A percentile compares a stretch with the other conserved stretches of the same genome.
These are phyloP conservation scores for Cystofilobasidium ferigula DNA, from an alignment of 768 basidiomycete species.

Conservation along the genomic window DNA sequence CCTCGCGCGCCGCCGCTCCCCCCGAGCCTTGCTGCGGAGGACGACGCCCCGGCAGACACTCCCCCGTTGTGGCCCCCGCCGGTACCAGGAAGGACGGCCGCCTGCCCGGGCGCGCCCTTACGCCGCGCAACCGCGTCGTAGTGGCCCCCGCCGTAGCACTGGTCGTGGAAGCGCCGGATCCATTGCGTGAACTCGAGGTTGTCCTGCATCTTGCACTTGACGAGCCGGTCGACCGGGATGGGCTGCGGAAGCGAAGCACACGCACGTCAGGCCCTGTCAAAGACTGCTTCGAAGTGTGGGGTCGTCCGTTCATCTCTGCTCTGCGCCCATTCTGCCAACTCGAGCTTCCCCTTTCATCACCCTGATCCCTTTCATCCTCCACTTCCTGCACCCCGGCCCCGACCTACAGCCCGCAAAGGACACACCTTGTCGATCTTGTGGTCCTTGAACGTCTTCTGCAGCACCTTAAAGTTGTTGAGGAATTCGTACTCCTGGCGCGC, in stretches of 20 bases:
- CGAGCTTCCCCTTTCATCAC: background rate
- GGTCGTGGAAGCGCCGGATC: slow-evolving; percentile 92
- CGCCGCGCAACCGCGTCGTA: slow-evolving; percentile 78
- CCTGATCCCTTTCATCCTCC: background rate
- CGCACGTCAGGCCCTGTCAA: slow-evolving; percentile 7
- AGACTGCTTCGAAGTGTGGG: background rate
- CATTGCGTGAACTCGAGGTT: slow-evolving; percentile 98
- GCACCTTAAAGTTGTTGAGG: slow-evolving; percentile 84
- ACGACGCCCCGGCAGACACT: background rate
- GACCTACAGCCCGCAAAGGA: background rate
- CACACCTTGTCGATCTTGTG: slow-evolving; percentile 89
- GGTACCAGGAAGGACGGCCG: background rate
- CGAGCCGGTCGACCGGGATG: slow-evolving; percentile 83
- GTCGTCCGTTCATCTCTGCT: background rate
- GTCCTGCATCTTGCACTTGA: slow-evolving; percentile 99
- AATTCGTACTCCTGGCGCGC: slow-evolving; percentile 79
- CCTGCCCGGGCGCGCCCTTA: slow-evolving; percentile 44
- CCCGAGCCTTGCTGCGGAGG: background rate
- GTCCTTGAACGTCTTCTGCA: slow-evolving; percentile 81
- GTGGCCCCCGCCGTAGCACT: slow-evolving; percentile 71
- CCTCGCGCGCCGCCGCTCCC: slow-evolving; percentile 1
- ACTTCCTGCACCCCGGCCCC: background rate
- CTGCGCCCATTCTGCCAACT: no score
- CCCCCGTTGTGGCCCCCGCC: background rate
- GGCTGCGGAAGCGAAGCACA: slow-evolving; percentile 47